Base-by-base conservation (phyloP, 768 basidiomycete species). In the Nidularia pulvinata region DNA sequence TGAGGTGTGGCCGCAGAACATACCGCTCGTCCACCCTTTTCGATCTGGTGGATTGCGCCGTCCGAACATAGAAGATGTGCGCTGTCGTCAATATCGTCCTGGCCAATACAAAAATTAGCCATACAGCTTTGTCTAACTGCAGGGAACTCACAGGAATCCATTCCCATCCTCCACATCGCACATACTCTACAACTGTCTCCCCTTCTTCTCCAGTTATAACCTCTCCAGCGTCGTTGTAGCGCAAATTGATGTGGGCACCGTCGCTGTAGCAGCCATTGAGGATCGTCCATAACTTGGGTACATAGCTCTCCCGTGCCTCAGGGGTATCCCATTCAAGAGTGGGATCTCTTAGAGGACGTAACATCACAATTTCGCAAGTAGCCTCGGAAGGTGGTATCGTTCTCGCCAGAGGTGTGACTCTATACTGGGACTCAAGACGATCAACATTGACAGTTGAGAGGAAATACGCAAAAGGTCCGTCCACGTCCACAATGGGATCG, bases 391-490 rank as follows among this genome's bases (percentile, higher is more conserved):
- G 71, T 3, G 84, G 79, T 30, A 76, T 69, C 2, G 68, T 65
- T 36, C 75, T 75, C 6, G 78, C 68, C 48, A 84, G 77, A 13
- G 95, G 93, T 13, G 84, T 75, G 54, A 97, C 90, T 54, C 83
- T 77, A 66, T 98, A 96, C 10, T 74, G 65, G 4, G 90, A 83
- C 68, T 98, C 96, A 58, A 98, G 75, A 10, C 96, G 80, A 69
- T 93, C 91, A 43, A 90, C 90, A 56, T 93, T 91, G 50, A 89
- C 77, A 0, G 90, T 88, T 7, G 89, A 83, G 25, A 95, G 69
- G 65, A 97, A 91, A 70, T 98, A 98, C 30, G 80, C 76, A 62
- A 95, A 97, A 4, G 93, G 93, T 2, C 93, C 95, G 2, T 76
- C 60, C 7, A 93, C 56, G 36, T 78, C 73, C 10, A 83, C 64